These are phyloP conservation scores for Entomortierella chlamydospora DNA, from an alignment of 192 early-diverging fungal species.

Conservation along the genomic window DNA sequence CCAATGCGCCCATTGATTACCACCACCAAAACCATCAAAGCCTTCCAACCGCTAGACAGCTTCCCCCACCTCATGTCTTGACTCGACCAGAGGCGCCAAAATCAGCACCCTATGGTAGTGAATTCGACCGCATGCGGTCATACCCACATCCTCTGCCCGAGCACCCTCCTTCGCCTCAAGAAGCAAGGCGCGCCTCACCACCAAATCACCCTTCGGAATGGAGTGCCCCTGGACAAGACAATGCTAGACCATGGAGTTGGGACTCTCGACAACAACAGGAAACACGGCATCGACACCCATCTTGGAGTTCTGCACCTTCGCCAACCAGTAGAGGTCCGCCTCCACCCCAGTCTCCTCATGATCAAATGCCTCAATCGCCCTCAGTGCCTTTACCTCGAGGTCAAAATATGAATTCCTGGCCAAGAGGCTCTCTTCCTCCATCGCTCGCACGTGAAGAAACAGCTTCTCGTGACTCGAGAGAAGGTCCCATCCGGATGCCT, in stretches of 20 bases:
- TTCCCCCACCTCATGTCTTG: background rate
- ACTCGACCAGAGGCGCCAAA: background rate
- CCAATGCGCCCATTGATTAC: background rate
- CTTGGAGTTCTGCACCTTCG: constrained; percentile 26
- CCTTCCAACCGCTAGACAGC: background rate
- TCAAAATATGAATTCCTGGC: constrained; percentile 23
- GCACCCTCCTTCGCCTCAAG: constrained; percentile 17
- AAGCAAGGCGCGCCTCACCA: constrained; percentile 20
- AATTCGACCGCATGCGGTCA: constrained; percentile 13
- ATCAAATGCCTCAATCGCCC: constrained; percentile 11
- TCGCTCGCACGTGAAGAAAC: constrained; percentile 6
- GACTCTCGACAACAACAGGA: constrained; percentile 15
- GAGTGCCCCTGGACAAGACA: constrained; percentile 10
- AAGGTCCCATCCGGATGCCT: constrained; percentile 7
- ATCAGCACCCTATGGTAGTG: background rate
- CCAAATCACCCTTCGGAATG: constrained; percentile 27
- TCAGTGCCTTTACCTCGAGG: constrained; percentile 23
- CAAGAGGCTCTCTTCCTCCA: constrained; percentile 1
- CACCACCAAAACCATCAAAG: background rate
- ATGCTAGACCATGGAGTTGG: constrained; percentile 24
- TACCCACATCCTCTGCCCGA: constrained; percentile 9
- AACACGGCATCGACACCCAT: constrained; percentile 21
- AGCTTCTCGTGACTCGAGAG: background rate
- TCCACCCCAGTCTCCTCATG: constrained; percentile 9
- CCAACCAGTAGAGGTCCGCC: constrained; percentile 9